Percentiles rank a stretch among this genome's conserved stretches.
Conservation (phyloP, 179 eudicot genomes). For the Pouteria campechiana region DNA sequence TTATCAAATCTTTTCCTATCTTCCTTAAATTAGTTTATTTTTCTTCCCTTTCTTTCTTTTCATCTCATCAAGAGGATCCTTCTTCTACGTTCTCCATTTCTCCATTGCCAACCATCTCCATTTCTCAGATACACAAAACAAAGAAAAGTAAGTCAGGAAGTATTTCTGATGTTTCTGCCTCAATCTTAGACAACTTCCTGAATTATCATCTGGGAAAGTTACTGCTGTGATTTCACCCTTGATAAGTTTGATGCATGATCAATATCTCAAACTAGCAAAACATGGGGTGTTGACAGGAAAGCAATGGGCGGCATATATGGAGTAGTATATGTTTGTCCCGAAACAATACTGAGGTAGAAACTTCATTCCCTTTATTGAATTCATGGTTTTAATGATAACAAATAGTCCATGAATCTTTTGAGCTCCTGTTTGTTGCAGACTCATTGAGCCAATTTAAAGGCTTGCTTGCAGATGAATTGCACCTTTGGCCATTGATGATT, state of each 20-base stretch:
- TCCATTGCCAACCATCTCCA: too few relatives aligned
- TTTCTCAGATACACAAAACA: too few relatives aligned
- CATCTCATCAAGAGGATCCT: too few relatives aligned
- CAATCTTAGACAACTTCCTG: conserved; percentile 96
- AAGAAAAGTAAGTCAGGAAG: too few relatives aligned
- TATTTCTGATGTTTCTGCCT: too few relatives aligned
- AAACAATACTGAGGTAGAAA: conserved; percentile 68
- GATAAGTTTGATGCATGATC: conserved; percentile 98
- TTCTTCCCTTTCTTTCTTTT: too few relatives aligned
- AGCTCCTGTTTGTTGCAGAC: conserved; percentile 48
- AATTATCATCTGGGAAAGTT: conserved; percentile 78
- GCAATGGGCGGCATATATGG: conserved; percentile 80
- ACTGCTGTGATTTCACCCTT: conserved; percentile 90
- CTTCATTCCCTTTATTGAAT: neutral
- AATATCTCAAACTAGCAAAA: conserved; percentile 77
- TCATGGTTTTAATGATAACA: too few relatives aligned
- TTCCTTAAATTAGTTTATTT: too few relatives aligned
- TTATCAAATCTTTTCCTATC: too few relatives aligned
- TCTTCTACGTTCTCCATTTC: too few relatives aligned
- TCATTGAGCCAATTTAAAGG: conserved; percentile 65
- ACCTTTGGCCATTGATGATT: conserved; percentile 91
- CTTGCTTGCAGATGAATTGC: conserved; percentile 87
- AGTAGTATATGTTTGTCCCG: conserved; percentile 85
- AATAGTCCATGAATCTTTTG: too few relatives aligned
- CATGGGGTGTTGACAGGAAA: conserved; percentile 85